These are phyloP conservation scores for Silene coronaria DNA, from an alignment of 179 eudicot genomes.

Conservation along the genomic window DNA sequence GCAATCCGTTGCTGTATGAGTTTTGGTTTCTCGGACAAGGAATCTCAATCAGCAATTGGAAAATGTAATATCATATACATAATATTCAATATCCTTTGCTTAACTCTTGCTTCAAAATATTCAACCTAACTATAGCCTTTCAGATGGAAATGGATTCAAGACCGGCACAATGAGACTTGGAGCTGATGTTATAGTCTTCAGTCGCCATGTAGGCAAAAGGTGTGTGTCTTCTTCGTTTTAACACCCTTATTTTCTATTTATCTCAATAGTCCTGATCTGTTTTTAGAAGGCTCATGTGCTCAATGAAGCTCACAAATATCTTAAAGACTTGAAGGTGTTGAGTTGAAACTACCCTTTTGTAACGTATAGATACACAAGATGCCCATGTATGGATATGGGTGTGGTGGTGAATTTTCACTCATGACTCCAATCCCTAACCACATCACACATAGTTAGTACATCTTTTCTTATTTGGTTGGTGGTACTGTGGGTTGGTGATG, in stretches of 20 bases:
- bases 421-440: background rate
- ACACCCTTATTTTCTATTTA: background rate
- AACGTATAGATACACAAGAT: background rate
- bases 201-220: slow-evolving; percentile 42
- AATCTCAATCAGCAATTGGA: slow-evolving; percentile 69
- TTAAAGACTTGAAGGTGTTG: background rate
- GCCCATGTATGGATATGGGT: background rate
- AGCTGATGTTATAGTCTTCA: slow-evolving; percentile 80
- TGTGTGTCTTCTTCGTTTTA: slow-evolving; percentile 9
- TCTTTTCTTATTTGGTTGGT: background rate
- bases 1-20: slow-evolving; percentile 75
- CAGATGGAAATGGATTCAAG: slow-evolving; percentile 98
- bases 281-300: background rate
- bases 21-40: slow-evolving; percentile 88
- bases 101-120: slow-evolving; percentile 4
- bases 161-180: slow-evolving; percentile 91
- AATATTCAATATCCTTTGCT: slow-evolving; percentile 4
- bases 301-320: background rate
- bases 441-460: too few relatives aligned
- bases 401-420: background rate
- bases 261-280: background rate
- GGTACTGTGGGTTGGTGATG: background rate
- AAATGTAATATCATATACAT: slow-evolving; percentile 46
- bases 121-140: slow-evolving; percentile 30
- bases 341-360: background rate